Evolutionary conservation across 2,329 filamentous ascomycete species (phyloP).

Genomic region (Neonectria faginata): DNA sequence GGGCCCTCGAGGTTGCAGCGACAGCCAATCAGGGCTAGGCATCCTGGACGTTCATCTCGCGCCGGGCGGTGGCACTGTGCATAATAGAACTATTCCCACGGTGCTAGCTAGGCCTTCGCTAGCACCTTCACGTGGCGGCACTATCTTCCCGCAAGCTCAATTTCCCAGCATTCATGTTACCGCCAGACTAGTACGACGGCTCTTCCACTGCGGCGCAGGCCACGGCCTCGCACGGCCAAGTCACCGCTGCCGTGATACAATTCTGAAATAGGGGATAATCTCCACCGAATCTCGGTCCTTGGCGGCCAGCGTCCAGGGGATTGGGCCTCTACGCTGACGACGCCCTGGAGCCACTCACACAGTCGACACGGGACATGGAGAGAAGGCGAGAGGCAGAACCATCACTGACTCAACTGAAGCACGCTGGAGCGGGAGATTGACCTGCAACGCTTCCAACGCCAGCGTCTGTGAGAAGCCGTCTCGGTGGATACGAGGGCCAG

Average conservation of each 20-base stretch:
- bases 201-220: conserved; percentile 1
- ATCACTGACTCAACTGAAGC: not conserved
- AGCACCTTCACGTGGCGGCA: not conserved
- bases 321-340: conserved; percentile 16
- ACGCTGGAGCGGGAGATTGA: conserved; percentile 34
- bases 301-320: conserved; percentile 21
- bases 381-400: too few species aligned
- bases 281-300: conserved; percentile 42
- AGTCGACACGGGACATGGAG: not conserved
- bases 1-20: conserved; percentile 27
- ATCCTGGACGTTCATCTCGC: conserved; percentile 42
- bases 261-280: conserved; percentile 44
- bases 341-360: conserved; percentile 17
- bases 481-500: not conserved
- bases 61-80: conserved; percentile 43
- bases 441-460: conserved; percentile 28
- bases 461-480: conserved; percentile 3
- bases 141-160: conserved; percentile 5
- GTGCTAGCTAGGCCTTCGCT: not conserved
- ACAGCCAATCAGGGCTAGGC: conserved; percentile 37
- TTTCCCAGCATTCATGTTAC: conserved; percentile 24
- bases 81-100: conserved; percentile 32
- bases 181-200: not conserved
- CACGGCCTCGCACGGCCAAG: conserved; percentile 33
- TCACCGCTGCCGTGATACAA: conserved; percentile 18